Conservation (phyloP, 352 stramenopile species). For the Globisporangium canariense region DNA sequence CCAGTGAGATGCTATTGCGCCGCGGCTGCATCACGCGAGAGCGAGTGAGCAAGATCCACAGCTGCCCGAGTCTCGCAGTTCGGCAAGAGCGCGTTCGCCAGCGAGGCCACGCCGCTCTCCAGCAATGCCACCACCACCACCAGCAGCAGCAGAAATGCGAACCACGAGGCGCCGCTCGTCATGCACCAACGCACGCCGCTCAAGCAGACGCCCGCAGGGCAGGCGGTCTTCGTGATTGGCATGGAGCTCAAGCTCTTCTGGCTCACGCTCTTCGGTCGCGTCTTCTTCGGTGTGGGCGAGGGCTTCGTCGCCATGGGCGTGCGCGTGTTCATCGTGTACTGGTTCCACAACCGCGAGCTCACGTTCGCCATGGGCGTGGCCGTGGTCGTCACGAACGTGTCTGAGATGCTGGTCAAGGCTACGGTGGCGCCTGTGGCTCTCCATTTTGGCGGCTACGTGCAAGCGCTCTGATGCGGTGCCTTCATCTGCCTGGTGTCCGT, state of each 20-base stretch:
- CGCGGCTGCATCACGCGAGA: too few relatives aligned
- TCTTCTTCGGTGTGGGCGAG: constrained; percentile 82
- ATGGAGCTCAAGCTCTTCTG: constrained; percentile 75
- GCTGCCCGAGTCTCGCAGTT: too few relatives aligned
- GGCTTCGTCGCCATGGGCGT: constrained; percentile 77
- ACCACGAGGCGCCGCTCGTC: neutral
- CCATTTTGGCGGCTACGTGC: constrained; percentile 82
- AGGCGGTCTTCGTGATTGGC: constrained; percentile 73
- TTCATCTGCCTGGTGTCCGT: constrained; percentile 54
- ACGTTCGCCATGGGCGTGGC: constrained; percentile 87
- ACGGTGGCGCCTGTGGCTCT: constrained; percentile 83
- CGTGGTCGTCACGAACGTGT: constrained; percentile 88
- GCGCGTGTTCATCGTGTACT: constrained; percentile 80
- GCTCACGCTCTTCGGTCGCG: constrained; percentile 73
- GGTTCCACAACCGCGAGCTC: constrained; percentile 80
- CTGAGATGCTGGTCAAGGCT: constrained; percentile 90
- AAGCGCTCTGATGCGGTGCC: constrained; percentile 81
- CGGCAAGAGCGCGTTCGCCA: neutral
- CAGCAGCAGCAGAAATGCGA: neutral
- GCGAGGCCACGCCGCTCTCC: constrained; percentile 13
- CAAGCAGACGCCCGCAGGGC: constrained; percentile 35
- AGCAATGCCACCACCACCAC: neutral
- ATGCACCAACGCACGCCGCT: constrained; percentile 26
- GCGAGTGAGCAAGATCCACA: too few relatives aligned
- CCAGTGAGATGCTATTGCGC: too few relatives aligned